Percentiles rank a stretch among this genome's conserved stretches.
Evolutionary conservation across 2,329 filamentous ascomycete genomes (phyloP).

Genomic region (Aspergillus jensenii): DNA sequence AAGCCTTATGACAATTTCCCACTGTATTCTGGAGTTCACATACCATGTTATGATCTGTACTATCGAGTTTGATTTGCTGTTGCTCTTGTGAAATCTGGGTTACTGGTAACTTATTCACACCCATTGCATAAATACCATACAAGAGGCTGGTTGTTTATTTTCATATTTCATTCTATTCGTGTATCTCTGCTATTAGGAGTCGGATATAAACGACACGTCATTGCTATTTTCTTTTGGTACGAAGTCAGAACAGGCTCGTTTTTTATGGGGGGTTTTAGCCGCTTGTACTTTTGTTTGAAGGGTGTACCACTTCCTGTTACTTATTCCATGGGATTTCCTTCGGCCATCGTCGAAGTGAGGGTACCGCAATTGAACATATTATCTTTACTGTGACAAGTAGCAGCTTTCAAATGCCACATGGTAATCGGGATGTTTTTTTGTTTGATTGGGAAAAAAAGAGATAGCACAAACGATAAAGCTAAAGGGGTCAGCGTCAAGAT

Average conservation of each 20-base stretch:
- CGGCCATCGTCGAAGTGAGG: neutral
- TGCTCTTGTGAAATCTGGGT: constrained; percentile 10
- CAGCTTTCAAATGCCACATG: neutral
- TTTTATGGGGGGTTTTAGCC: neutral
- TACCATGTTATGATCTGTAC: constrained; percentile 22
- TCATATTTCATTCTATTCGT: constrained; percentile 13
- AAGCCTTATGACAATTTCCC: constrained; percentile 20
- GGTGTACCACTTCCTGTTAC: neutral
- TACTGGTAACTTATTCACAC: constrained; percentile 14
- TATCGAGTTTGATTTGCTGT: constrained; percentile 11
- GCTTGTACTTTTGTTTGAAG: neutral
- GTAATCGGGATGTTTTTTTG: neutral
- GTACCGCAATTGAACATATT: neutral
- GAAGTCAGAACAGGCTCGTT: neutral
- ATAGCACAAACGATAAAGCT: too few species aligned
- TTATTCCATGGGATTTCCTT: neutral
- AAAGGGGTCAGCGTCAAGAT: too few species aligned
- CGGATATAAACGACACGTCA: constrained; percentile 7
- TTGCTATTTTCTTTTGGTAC: constrained; percentile 4
- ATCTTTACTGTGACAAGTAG: neutral
- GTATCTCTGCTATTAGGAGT: constrained; percentile 9
- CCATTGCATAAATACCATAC: constrained; percentile 23
- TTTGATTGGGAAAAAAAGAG: neutral
- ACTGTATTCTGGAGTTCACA: constrained; percentile 12
- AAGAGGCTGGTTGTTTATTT: constrained; percentile 14